These are phyloP conservation scores for Diplotaxis tenuifolia DNA, from an alignment of 345 rosid species.

Conservation along the genomic window DNA sequence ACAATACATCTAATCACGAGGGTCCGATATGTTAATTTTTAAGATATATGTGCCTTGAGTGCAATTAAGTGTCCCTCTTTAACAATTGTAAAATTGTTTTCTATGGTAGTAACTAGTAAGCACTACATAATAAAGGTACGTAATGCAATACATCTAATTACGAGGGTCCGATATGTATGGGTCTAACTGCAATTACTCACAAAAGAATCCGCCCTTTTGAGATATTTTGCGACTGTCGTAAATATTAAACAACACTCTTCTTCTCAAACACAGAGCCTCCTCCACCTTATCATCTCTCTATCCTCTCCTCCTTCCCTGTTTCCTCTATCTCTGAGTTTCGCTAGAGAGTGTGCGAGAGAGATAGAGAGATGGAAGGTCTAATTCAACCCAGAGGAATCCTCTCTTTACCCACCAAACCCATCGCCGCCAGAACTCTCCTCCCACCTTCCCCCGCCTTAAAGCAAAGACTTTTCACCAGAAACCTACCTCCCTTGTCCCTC, in stretches of 20 bases:
- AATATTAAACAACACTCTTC: constrained; percentile 36
- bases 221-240: background rate
- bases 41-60: too few species aligned
- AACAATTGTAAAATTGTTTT: constrained; percentile 12
- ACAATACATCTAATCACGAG: too few species aligned
- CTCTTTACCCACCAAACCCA: constrained; percentile 70
- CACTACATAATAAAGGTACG: background rate
- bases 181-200: background rate
- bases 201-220: constrained; percentile 1
- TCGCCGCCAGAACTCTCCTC: constrained; percentile 40
- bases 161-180: background rate
- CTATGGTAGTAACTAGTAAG: too few species aligned
- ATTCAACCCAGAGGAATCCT: constrained; percentile 72
- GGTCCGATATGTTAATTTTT: too few species aligned
- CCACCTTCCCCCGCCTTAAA: constrained; percentile 65
- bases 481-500: constrained; percentile 51
- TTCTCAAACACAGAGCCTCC: constrained; percentile 33
- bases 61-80: background rate
- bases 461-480: constrained; percentile 61
- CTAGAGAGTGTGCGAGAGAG: constrained; percentile 24
- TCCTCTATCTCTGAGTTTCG: constrained; percentile 15
- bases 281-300: constrained; percentile 38
- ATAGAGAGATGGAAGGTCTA: constrained; percentile 69
- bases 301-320: constrained; percentile 23
- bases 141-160: background rate